Base-by-base conservation (phyloP, 1,139 yeast species). In the Yamadazyma dushanensis region DNA sequence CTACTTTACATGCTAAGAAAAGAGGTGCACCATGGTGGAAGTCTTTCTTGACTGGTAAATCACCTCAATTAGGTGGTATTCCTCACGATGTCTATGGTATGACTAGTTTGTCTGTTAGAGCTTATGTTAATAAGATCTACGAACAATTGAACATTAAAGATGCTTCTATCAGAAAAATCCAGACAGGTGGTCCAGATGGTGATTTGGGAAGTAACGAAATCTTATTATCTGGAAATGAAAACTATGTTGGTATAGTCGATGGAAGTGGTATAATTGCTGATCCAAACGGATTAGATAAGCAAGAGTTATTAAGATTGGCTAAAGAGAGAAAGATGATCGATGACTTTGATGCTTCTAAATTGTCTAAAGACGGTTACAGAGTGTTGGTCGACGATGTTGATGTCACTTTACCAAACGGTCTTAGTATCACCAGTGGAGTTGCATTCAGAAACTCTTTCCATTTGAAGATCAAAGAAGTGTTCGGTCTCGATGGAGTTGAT, bases 11-110 rank as follows among this genome's bases (percentile, higher is more conserved):
- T 58, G 98, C 98, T 26, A 80, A 87, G 56, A 68, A 70, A 43
- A 82, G 98, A 62, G 96, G 96, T 45, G 96, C 97, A 34, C 92
- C 96, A 44, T 89, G 96, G 96, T 92, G 98, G 98, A 90, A 89
- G 66, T 92, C 97, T 2, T 92, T 92, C 73, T 83, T 92, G 63
- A 92, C 98, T 29, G 98, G 98, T 50, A 92, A 92, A 70, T 78
- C 90, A 32, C 96, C 96, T 41, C 69, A 77, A 39, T 67, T 92
- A 42, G 98, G 98, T 57, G 98, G 98, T 60, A 92, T 92, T 57
- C 98, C 98, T 39, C 98, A 92, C 61, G 98, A 92, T 62, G 94
- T 80, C 55, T 92, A 89, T 59, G 98, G 98, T 59, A 92, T 92
- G 98, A 92, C 98, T 8, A 83, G 97, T 8, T 70, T 90, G 49